Evolutionary conservation across 2,329 filamentous ascomycete species (phyloP).

Genomic region (Thelonectria rubi): DNA sequence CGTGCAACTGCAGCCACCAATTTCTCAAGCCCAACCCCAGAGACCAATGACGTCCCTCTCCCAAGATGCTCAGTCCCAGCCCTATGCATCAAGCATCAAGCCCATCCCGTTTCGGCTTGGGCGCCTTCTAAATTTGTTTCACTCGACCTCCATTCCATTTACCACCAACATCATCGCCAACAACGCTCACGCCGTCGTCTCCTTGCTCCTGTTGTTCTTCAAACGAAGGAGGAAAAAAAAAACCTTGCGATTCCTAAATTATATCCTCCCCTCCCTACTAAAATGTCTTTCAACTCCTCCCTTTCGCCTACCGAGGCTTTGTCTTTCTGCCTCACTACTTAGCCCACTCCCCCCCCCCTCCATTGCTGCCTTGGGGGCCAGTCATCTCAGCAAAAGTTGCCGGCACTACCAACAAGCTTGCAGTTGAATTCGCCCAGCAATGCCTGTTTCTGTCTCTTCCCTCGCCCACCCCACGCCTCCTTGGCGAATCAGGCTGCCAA

Average conservation of each 20-base stretch:
- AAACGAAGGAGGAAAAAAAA: neutral
- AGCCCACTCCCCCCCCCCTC: neutral
- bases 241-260: neutral
- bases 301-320: neutral
- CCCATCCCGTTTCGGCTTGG: conserved; percentile 7
- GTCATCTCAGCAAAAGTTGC: too few species aligned
- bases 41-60: neutral
- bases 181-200: too few species aligned
- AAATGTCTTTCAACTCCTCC: neutral
- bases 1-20: too few species aligned
- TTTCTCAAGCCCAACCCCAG: too few species aligned
- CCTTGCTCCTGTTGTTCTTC: neutral
- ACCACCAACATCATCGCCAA: neutral
- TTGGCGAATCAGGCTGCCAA: conserved; percentile 17
- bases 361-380: neutral
- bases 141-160: neutral
- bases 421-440: conserved; percentile 1
- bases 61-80: neutral
- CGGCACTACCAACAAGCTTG: neutral
- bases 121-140: conserved; percentile 20
- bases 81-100: conserved; percentile 8
- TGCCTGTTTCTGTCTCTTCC: neutral
- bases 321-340: too few species aligned
- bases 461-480: neutral
- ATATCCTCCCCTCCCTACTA: too few species aligned